These are phyloP conservation scores for Fonsecaea nubica DNA, from an alignment of 2,329 filamentous ascomycete species.

Conservation along the genomic window DNA sequence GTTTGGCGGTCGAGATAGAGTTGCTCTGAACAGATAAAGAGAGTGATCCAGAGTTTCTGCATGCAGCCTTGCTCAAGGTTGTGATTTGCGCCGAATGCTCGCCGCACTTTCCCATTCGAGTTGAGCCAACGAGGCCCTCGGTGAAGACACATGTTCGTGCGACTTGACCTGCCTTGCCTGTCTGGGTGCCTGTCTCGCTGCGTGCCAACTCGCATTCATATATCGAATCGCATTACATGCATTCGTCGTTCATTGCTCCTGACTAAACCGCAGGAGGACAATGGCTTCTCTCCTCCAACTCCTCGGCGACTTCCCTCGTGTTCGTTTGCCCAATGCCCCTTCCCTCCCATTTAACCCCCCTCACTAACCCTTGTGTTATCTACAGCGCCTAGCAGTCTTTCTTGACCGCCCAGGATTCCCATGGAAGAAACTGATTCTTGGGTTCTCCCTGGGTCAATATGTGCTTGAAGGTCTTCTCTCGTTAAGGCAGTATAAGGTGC, in stretches of 20 bases:
- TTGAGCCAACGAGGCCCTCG: not conserved
- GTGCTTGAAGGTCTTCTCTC: conserved; percentile 88
- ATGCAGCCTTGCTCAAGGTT: conserved; percentile 2
- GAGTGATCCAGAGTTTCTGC: not conserved
- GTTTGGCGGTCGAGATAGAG: conserved; percentile 1
- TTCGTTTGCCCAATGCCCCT: conserved; percentile 25
- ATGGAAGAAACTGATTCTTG: conserved; percentile 95
- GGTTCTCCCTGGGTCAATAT: conserved; percentile 92
- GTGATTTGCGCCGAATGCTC: conserved; percentile 14
- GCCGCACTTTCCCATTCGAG: conserved; percentile 30
- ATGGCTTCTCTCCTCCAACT: conserved; percentile 40
- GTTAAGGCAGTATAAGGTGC: conserved; percentile 84
- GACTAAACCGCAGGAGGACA: conserved; percentile 10
- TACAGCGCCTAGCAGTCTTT: conserved; percentile 74
- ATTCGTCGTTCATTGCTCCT: conserved; percentile 10
- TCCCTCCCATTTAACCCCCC: conserved; percentile 12
- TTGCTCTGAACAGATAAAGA: not conserved
- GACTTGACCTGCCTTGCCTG: not conserved
- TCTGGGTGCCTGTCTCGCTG: not conserved
- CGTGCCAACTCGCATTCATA: conserved; percentile 2
- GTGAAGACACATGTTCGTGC: conserved; percentile 2
- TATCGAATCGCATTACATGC: conserved; percentile 11
- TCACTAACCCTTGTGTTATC: conserved; percentile 13
- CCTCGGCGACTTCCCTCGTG: conserved; percentile 41
- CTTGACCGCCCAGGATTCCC: conserved; percentile 93